Evolutionary conservation across 192 early-diverging fungal genomes (phyloP), one percentile per base, ranked within the genome.

Genomic region (Mortierella alpina): DNA sequence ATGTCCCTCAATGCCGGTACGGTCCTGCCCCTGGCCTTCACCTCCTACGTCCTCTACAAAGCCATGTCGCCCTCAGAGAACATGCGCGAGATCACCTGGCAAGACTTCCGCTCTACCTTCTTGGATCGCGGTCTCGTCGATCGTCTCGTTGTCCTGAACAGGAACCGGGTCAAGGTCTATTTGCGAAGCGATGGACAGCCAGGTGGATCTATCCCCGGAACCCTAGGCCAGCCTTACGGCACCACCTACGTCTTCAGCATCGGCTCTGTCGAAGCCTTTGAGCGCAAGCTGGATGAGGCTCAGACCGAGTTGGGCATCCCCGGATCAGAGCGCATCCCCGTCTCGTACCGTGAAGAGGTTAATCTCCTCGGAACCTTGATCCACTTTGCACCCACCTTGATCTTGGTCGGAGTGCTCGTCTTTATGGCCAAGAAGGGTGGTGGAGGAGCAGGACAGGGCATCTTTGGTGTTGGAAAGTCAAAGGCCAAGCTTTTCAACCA

Each of bases 401-500:
- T 98, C 51, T 75, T 98, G 78, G 88, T 97, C 60, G 97, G 98
- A 62, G 92, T 93, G 7, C 83, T 99, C 40, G 86, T 93, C 58
- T 98, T 92, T 84, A 89, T 98, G 83, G 94, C 95, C 47, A 91
- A 92, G 79, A 90, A 95, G 52, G 93, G 93, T 4, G 93, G 87
- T 31, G 87, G 83, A 42, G 86, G 83, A 12, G 88, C 87, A 15
- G 84, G 88, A 2, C 88, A 92, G 22, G 96, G 96, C 2, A 96
- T 99, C 49, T 97, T 99, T 87, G 96, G 96, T 48, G 93, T 99
- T 56, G 96, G 96, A 53, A 98, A 98, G 84, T 95, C 93, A 57
- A 91, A 94, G 48, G 98, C 98, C 23, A 95, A 95, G 83, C 85
- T 99, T 87, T 99, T 92, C 86, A 99, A 98, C 89, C 95, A 97